Evolutionary conservation across 1,284 basidiomycete genomes (phyloP).

Genomic region (Neolentinus lepideus): DNA sequence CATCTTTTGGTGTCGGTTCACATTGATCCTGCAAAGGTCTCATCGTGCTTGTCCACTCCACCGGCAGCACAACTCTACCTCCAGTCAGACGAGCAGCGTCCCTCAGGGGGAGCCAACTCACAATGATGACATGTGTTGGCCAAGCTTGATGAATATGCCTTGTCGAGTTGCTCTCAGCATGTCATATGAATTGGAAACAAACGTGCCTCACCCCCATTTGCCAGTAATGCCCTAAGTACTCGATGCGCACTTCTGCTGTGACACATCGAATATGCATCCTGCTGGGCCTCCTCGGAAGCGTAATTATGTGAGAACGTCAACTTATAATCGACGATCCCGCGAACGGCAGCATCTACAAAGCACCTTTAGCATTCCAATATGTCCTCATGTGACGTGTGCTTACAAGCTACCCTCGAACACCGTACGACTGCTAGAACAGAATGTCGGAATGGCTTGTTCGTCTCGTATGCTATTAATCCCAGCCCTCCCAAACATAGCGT

Average conservation of each 20-base stretch:
- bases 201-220: constrained; percentile 68
- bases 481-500: constrained; percentile 19
- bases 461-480: constrained; percentile 47
- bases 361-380: constrained; percentile 1
- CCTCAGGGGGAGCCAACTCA: constrained; percentile 22
- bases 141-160: constrained; percentile 91
- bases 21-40: constrained; percentile 81
- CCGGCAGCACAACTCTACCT: constrained; percentile 60
- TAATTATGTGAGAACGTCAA: constrained; percentile 58
- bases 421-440: constrained; percentile 56
- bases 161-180: background rate
- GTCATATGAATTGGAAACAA: background rate
- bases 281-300: constrained; percentile 44
- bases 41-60: constrained; percentile 70
- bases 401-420: constrained; percentile 67
- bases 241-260: constrained; percentile 76
- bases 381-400: constrained; percentile 13
- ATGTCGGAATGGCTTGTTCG: constrained; percentile 59
- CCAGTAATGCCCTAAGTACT: constrained; percentile 72
- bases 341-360: constrained; percentile 47
- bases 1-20: constrained; percentile 68
- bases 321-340: constrained; percentile 83
- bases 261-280: constrained; percentile 65
- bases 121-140: constrained; percentile 82
- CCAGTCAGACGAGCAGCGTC: constrained; percentile 1